These are phyloP conservation scores for Apostasia ramifera DNA, from an alignment of 106 monocot genomes.

Conservation along the genomic window DNA sequence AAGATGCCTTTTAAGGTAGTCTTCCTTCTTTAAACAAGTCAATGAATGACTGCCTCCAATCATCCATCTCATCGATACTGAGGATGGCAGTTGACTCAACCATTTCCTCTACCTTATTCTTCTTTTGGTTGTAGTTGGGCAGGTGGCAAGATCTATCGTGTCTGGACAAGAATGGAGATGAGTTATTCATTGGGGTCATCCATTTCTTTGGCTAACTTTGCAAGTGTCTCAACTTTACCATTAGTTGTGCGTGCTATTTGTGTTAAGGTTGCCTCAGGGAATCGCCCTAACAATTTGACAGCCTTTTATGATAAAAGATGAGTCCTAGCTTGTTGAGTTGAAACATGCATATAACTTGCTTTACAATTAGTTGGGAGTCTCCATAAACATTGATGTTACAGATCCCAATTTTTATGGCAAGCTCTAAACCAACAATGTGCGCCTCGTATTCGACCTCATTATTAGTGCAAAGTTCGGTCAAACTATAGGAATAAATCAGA, in stretches of 20 bases:
- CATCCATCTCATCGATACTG: neutral
- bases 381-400: neutral
- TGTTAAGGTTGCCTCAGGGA: neutral
- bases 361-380: neutral
- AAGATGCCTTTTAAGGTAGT: neutral
- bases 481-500: neutral
- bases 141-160: neutral
- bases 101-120: neutral
- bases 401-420: neutral
- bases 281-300: neutral
- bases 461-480: slow-evolving; percentile 1
- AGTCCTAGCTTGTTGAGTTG: neutral
- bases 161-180: neutral
- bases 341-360: neutral
- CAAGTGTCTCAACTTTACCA: neutral
- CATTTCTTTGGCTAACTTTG: neutral
- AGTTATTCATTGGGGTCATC: neutral
- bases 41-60: neutral
- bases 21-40: neutral
- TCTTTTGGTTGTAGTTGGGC: neutral
- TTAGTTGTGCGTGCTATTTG: neutral
- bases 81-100: no score
- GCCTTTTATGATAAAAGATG: neutral
- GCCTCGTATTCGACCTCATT: slow-evolving; percentile 11
- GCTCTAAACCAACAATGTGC: neutral